Percentiles rank a stretch among this genome's conserved stretches.
Evolutionary conservation across 805 yeast species (phyloP).

Genomic region (Zygoascus ofunaensis): DNA sequence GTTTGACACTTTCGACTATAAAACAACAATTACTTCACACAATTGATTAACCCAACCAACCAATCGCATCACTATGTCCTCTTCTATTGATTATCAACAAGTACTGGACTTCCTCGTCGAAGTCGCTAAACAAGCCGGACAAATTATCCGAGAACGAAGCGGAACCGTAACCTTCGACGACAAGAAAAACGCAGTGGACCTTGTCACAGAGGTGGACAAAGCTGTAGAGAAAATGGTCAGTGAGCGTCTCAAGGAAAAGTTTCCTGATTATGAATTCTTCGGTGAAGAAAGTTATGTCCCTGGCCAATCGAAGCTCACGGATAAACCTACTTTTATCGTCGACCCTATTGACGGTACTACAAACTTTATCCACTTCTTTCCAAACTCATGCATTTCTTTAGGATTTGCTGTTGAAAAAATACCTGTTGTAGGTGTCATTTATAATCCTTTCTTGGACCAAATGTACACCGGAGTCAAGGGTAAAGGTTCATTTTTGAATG

Average conservation of each 20-base stretch:
- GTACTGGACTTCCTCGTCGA: constrained; percentile 32
- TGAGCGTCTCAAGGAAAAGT: constrained; percentile 27
- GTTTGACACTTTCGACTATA: too few species aligned
- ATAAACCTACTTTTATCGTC: constrained; percentile 52
- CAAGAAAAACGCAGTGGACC: constrained; percentile 50
- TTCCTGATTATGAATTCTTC: constrained; percentile 44
- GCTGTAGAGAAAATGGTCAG: constrained; percentile 41
- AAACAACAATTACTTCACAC: too few species aligned
- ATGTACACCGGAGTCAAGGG: constrained; percentile 49
- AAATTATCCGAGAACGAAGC: constrained; percentile 39
- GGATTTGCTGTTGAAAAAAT: constrained; percentile 42
- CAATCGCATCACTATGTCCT: too few species aligned
- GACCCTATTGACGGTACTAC: constrained; percentile 64
- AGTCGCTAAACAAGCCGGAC: constrained; percentile 41
- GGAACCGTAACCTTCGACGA: constrained; percentile 44
- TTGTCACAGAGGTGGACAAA: constrained; percentile 54
- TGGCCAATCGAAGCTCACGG: constrained; percentile 39
- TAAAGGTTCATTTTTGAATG: constrained; percentile 46
- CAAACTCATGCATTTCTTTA: constrained; percentile 51
- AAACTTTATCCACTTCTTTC: constrained; percentile 54
- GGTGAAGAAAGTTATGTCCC: constrained; percentile 53
- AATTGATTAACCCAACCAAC: too few species aligned
- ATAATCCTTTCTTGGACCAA: constrained; percentile 47
- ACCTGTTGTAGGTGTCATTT: constrained; percentile 58
- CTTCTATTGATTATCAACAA: constrained; percentile 26